These are phyloP conservation scores for Mycosphaerella arachidis DNA, from an alignment of 2,329 filamentous ascomycete species.

Conservation along the genomic window DNA sequence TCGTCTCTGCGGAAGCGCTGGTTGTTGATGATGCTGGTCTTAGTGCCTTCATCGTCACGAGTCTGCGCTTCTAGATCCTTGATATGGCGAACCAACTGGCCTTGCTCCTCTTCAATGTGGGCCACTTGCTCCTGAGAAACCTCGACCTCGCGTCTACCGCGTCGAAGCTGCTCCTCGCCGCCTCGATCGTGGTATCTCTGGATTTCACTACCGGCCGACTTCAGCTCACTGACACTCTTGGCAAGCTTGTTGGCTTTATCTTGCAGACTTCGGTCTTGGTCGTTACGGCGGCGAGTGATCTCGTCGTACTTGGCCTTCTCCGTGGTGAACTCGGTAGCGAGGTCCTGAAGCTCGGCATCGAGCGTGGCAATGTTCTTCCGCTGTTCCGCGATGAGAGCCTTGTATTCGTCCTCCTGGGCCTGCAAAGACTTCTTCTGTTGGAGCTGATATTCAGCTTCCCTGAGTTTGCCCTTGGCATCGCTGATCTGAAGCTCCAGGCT, in stretches of 20 bases:
- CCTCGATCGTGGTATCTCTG: slow-evolving; percentile 71
- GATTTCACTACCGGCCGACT: slow-evolving; percentile 71
- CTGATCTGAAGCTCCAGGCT: slow-evolving; percentile 67
- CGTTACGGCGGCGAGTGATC: slow-evolving; percentile 63
- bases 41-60: slow-evolving; percentile 73
- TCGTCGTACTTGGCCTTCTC: slow-evolving; percentile 75
- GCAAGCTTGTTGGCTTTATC: slow-evolving; percentile 67
- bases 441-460: slow-evolving; percentile 65
- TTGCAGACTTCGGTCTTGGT: slow-evolving; percentile 67
- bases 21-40: slow-evolving; percentile 85
- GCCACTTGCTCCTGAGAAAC: slow-evolving; percentile 62
- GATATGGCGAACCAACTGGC: slow-evolving; percentile 61
- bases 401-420: slow-evolving; percentile 68
- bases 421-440: slow-evolving; percentile 73
- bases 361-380: slow-evolving; percentile 64
- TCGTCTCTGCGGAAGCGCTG: slow-evolving; percentile 75
- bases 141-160: slow-evolving; percentile 65
- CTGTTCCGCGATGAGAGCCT: slow-evolving; percentile 62
- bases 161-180: slow-evolving; percentile 65
- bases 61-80: slow-evolving; percentile 75
- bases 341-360: slow-evolving; percentile 67
- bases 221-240: slow-evolving; percentile 71
- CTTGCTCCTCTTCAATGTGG: slow-evolving; percentile 63
- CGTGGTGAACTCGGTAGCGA: slow-evolving; percentile 71
- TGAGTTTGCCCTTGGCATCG: slow-evolving; percentile 69